phyloP scores from a whole-genome alignment of 495 filamentous ascomycete genomes.

The Lentithecium fluviatile region DNA sequence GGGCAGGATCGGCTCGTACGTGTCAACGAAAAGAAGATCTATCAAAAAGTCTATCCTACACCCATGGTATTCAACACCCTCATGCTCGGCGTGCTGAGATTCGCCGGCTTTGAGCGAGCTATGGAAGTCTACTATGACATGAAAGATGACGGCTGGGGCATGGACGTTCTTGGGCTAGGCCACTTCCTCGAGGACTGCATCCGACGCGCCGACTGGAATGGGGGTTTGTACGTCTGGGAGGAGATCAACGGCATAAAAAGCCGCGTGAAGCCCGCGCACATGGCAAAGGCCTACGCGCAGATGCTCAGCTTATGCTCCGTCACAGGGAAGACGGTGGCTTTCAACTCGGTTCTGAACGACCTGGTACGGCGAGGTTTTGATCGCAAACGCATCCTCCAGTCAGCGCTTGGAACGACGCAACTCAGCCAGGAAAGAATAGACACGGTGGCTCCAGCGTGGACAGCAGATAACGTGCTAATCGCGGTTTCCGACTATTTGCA shows the following conservation, averaged over 20 bases:
- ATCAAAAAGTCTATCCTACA: constrained; percentile 40
- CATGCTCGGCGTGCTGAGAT: constrained; percentile 39
- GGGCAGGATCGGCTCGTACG: constrained; percentile 26
- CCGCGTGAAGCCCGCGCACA: constrained; percentile 1
- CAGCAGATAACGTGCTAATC: constrained; percentile 16
- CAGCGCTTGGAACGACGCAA: not conserved
- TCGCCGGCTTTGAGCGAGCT: constrained; percentile 38
- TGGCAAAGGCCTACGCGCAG: constrained; percentile 11
- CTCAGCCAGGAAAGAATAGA: not conserved
- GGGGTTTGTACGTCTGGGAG: constrained; percentile 35
- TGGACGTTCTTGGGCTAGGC: constrained; percentile 33
- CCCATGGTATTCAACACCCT: constrained; percentile 39
- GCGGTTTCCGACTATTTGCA: constrained; percentile 10
- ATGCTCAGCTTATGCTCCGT: constrained; percentile 29
- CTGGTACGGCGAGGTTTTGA: not conserved
- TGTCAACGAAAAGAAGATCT: constrained; percentile 33
- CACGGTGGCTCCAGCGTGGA: not conserved
- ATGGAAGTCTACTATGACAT: constrained; percentile 38
- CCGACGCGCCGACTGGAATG: constrained; percentile 31
- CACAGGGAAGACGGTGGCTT: constrained; percentile 11
- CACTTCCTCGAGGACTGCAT: constrained; percentile 39
- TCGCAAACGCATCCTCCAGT: constrained; percentile 1
- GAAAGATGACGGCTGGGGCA: constrained; percentile 43
- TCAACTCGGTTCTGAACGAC: constrained; percentile 2
- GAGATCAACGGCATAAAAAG: constrained; percentile 28